A percentile compares a stretch with the other conserved stretches of the same genome.
Conservation (phyloP, 2,329 filamentous ascomycete species). For the Sclerotinia trifoliorum region DNA sequence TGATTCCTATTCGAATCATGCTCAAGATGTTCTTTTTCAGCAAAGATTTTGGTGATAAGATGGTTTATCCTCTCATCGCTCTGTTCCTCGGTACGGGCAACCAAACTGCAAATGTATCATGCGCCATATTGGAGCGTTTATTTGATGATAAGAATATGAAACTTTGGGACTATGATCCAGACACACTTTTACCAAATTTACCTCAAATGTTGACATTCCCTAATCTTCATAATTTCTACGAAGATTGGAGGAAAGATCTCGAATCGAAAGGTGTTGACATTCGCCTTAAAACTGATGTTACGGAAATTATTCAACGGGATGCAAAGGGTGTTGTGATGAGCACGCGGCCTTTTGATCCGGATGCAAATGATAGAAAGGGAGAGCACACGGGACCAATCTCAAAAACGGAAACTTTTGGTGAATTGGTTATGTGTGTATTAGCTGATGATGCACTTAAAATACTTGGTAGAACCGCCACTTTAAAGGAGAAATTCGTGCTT, state of each 20-base stretch:
- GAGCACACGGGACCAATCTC: constrained; percentile 44
- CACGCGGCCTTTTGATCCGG: constrained; percentile 46
- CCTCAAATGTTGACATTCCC: constrained; percentile 67
- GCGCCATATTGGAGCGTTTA: constrained; percentile 62
- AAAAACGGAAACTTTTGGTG: constrained; percentile 58
- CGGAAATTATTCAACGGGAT: constrained; percentile 51
- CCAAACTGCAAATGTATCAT: constrained; percentile 68
- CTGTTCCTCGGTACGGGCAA: constrained; percentile 73
- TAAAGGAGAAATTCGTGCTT: constrained; percentile 64
- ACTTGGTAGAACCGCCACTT: constrained; percentile 55
- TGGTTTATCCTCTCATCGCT: constrained; percentile 69
- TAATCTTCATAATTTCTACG: constrained; percentile 60
- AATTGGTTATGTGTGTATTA: constrained; percentile 63
- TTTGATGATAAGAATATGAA: constrained; percentile 59
- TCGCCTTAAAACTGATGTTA: constrained; percentile 56
- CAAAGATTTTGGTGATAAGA: constrained; percentile 67
- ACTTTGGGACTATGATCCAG: constrained; percentile 57
- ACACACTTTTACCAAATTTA: constrained; percentile 56
- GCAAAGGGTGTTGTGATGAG: constrained; percentile 53
- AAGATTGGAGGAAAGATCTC: constrained; percentile 56
- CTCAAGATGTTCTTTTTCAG: constrained; percentile 68
- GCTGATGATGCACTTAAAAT: constrained; percentile 64
- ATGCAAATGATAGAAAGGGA: constrained; percentile 48
- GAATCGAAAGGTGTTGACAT: constrained; percentile 55
- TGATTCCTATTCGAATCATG: constrained; percentile 63